These are phyloP conservation scores for Yarrowia keelungensis DNA, from an alignment of 805 yeast species.

Conservation along the genomic window DNA sequence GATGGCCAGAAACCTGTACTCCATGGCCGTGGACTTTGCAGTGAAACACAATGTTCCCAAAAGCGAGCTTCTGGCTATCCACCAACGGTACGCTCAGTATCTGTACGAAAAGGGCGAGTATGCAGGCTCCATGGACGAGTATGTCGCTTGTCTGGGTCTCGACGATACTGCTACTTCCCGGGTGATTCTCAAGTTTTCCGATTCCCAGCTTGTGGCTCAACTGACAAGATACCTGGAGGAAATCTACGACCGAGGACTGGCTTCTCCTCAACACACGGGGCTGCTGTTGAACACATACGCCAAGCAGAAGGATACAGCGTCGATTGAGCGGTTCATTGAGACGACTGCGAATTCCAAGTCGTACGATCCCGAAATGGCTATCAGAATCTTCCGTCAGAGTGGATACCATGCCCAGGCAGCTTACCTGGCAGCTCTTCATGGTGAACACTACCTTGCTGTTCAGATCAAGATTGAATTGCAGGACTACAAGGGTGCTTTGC, in stretches of 20 bases:
- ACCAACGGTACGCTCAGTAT: constrained; percentile 72
- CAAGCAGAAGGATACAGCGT: constrained; percentile 67
- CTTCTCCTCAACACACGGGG: constrained; percentile 83
- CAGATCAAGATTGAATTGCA: constrained; percentile 74
- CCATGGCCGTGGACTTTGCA: constrained; percentile 76
- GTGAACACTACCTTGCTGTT: constrained; percentile 76
- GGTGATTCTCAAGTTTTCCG: constrained; percentile 79
- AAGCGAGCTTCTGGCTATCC: constrained; percentile 52
- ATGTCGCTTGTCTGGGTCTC: constrained; percentile 60
- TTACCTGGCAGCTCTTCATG: constrained; percentile 69
- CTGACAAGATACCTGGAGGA: constrained; percentile 69
- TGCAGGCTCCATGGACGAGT: constrained; percentile 76
- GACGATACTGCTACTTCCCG: constrained; percentile 61
- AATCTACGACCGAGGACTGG: constrained; percentile 60
- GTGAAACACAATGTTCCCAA: constrained; percentile 47
- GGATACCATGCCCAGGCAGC: constrained; percentile 73
- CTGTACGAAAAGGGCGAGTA: constrained; percentile 70
- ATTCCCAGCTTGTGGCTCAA: constrained; percentile 71
- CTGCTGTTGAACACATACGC: constrained; percentile 79
- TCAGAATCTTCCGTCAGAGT: constrained; percentile 74
- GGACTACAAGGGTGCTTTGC: constrained; percentile 65
- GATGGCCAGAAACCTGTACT: constrained; percentile 71
- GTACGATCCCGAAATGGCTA: constrained; percentile 67
- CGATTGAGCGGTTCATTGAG: constrained; percentile 62
- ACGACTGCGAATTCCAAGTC: constrained; percentile 46